Percentiles rank a stretch among this genome's conserved stretches.
Evolutionary conservation across 768 basidiomycete genomes (phyloP).

Genomic region (Solioccasus polychromus): DNA sequence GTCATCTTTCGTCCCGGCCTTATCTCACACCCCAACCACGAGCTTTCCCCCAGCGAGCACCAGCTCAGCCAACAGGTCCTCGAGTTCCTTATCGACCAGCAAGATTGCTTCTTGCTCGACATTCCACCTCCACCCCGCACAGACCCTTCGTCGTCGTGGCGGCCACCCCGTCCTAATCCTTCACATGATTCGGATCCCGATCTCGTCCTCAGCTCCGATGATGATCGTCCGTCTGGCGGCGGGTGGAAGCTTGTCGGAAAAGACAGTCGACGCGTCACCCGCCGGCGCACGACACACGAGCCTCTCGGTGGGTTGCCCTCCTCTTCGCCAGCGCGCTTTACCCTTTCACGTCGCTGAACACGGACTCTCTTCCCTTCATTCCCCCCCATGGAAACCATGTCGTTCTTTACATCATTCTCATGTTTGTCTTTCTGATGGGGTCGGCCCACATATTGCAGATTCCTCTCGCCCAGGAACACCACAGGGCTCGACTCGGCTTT

Average conservation of each 20-base stretch:
- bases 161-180: slow-evolving; percentile 13
- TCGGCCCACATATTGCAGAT: slow-evolving; percentile 18
- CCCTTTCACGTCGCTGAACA: slow-evolving; percentile 28
- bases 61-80: slow-evolving; percentile 85
- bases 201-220: slow-evolving; percentile 44
- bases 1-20: slow-evolving; percentile 97
- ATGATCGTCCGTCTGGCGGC: slow-evolving; percentile 44
- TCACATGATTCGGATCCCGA: slow-evolving; percentile 41
- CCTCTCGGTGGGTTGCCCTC: slow-evolving; percentile 32
- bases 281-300: slow-evolving; percentile 59
- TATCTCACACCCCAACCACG: slow-evolving; percentile 84
- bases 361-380: slow-evolving; percentile 12
- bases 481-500: slow-evolving; percentile 36
- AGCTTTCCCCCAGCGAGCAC: slow-evolving; percentile 84
- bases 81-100: slow-evolving; percentile 94
- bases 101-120: slow-evolving; percentile 93
- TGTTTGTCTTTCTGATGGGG: slow-evolving; percentile 12
- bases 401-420: slow-evolving; percentile 3
- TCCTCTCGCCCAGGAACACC: slow-evolving; percentile 17
- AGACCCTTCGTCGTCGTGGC: slow-evolving; percentile 30
- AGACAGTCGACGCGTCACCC: slow-evolving; percentile 42
- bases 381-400: background rate
- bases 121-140: slow-evolving; percentile 65
- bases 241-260: slow-evolving; percentile 54
- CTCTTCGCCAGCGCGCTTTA: slow-evolving; percentile 32